phyloP scores from a whole-genome alignment of 2,329 filamentous ascomycete species.

The Alternaria consortialis region DNA sequence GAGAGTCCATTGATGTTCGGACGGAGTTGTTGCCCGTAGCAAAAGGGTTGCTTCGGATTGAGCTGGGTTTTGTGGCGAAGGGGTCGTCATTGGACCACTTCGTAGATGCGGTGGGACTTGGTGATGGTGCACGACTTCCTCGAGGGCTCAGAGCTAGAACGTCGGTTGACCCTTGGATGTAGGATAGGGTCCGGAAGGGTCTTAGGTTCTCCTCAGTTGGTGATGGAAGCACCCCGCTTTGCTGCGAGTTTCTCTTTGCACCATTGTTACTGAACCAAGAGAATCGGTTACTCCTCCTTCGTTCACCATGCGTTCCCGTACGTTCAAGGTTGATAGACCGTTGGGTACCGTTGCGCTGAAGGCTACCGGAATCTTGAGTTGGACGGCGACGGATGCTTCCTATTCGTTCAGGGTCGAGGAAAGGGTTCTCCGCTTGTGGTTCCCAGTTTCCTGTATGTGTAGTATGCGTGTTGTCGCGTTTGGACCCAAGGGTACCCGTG shows the following conservation, averaged over 20 bases:
- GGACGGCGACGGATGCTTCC: conserved; percentile 17
- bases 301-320: conserved; percentile 9
- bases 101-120: not conserved
- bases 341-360: conserved; percentile 10
- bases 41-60: conserved; percentile 19
- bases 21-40: conserved; percentile 9
- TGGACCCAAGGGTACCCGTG: conserved; percentile 24
- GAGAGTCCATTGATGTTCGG: conserved; percentile 3
- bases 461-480: conserved; percentile 21
- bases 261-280: not conserved
- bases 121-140: conserved; percentile 14
- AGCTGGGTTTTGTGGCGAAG: conserved; percentile 21
- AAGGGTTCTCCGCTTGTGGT: conserved; percentile 21
- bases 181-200: conserved; percentile 10
- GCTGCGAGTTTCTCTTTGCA: conserved; percentile 5
- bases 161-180: conserved; percentile 4
- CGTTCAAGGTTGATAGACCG: conserved; percentile 14
- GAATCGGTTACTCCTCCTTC: conserved; percentile 9
- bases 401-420: conserved; percentile 17
- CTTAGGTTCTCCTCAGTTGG: conserved; percentile 2
- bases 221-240: not conserved
- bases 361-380: conserved; percentile 7
- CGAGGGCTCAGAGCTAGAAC: conserved; percentile 10
- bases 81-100: conserved; percentile 22
- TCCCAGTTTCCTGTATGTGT: conserved; percentile 24